These are phyloP conservation scores for Ceriops tagal DNA, from an alignment of 345 rosid species.

Conservation along the genomic window DNA sequence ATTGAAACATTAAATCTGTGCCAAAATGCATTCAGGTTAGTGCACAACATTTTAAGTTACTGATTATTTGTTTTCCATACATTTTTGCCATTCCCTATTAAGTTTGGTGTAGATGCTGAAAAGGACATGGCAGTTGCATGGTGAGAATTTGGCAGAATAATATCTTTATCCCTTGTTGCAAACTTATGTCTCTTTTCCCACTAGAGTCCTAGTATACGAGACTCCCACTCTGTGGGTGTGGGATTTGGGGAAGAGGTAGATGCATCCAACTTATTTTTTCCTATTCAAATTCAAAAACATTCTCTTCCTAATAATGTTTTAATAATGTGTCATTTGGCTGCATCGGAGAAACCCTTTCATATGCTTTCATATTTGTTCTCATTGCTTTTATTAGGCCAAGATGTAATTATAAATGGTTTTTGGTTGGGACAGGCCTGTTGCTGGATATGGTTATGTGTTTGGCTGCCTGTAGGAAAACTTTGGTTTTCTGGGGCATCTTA, in stretches of 20 bases:
- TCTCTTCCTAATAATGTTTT: not conserved
- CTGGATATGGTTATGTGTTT: too few species aligned
- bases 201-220: too few species aligned
- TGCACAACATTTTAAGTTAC: not conserved
- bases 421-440: too few species aligned
- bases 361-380: not conserved
- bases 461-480: too few species aligned
- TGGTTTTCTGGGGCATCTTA: too few species aligned
- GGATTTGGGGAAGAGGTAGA: too few species aligned
- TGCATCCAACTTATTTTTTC: too few species aligned
- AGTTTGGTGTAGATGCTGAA: not conserved
- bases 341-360: not conserved
- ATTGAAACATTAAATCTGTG: constrained; percentile 56
- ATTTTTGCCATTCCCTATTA: not conserved
- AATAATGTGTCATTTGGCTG: not conserved
- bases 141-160: too few species aligned
- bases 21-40: constrained; percentile 71
- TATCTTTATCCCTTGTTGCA: too few species aligned
- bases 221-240: too few species aligned
- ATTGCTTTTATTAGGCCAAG: not conserved
- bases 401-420: not conserved
- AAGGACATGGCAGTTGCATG: not conserved
- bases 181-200: too few species aligned
- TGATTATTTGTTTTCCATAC: not conserved
- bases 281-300: too few species aligned